phyloP scores from a whole-genome alignment of 1,284 basidiomycete species.

The Ustilago sp. region DNA sequence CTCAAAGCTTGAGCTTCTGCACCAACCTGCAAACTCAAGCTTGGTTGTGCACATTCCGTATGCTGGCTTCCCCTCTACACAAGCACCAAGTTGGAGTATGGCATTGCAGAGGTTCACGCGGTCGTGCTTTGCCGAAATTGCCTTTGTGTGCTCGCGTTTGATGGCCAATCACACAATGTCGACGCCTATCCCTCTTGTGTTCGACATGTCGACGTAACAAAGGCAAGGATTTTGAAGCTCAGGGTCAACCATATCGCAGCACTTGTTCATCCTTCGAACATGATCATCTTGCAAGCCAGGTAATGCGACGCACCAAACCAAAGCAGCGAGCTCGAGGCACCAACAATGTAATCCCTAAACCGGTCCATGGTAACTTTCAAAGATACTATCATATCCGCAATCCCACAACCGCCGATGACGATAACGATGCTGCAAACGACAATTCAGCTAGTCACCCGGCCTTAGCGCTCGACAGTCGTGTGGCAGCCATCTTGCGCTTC shows the following conservation, averaged over 20 bases:
- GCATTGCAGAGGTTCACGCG: background rate
- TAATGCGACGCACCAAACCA: background rate
- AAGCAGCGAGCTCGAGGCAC: constrained; percentile 1
- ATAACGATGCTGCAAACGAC: background rate
- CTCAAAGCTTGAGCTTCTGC: background rate
- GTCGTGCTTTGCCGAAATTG: background rate
- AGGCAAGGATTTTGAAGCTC: background rate
- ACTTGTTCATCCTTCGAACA: background rate
- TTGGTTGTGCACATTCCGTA: background rate
- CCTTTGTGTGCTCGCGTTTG: background rate
- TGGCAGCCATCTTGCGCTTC: constrained; percentile 22
- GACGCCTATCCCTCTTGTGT: background rate
- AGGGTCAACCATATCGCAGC: background rate
- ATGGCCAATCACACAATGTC: background rate
- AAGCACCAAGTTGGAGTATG: background rate
- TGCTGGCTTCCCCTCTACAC: background rate
- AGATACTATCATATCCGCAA: constrained; percentile 53
- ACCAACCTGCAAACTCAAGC: background rate
- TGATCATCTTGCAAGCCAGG: background rate
- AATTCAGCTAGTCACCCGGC: constrained; percentile 16
- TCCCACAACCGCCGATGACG: constrained; percentile 12
- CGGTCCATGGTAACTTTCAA: constrained; percentile 45
- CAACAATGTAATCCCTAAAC: constrained; percentile 5
- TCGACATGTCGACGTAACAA: background rate
- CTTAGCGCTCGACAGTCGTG: constrained; percentile 28